Percentiles rank a stretch among this genome's conserved stretches.
phyloP scores from a whole-genome alignment of 176 grass and related monocot species.

The Musa acuminata region DNA sequence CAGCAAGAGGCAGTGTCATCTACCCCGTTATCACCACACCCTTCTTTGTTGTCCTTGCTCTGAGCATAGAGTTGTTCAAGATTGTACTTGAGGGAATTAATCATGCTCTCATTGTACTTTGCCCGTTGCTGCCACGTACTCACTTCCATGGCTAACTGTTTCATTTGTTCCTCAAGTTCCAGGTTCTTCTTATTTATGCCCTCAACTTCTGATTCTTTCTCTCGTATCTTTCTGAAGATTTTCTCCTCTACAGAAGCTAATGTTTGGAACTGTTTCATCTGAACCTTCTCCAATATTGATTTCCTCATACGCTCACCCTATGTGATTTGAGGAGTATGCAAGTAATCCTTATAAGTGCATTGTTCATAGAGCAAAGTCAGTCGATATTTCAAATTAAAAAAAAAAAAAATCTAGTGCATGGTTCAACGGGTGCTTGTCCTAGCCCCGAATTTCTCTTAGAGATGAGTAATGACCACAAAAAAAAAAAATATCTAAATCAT shows the following conservation, averaged over 20 bases:
- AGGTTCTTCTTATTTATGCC: slow-evolving; percentile 75
- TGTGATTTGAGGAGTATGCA: slow-evolving; percentile 15
- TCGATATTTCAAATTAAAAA: background rate
- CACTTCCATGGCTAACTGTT: slow-evolving; percentile 75
- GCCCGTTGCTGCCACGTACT: slow-evolving; percentile 89
- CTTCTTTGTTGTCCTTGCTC: slow-evolving; percentile 88
- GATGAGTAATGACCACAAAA: too few relatives aligned
- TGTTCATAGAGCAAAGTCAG: too few relatives aligned
- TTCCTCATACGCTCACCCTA: slow-evolving; percentile 87
- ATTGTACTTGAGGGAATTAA: slow-evolving; percentile 89
- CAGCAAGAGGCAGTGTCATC: slow-evolving; percentile 91
- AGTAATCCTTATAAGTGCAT: background rate
- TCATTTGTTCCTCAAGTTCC: slow-evolving; percentile 91
- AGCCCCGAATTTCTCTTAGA: too few relatives aligned
- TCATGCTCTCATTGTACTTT: slow-evolving; percentile 97
- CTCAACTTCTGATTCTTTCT: slow-evolving; percentile 82
- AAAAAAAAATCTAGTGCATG: background rate
- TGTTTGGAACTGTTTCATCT: slow-evolving; percentile 80
- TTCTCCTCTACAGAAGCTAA: slow-evolving; percentile 84
- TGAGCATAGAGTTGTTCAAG: slow-evolving; percentile 87
- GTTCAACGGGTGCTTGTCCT: too few relatives aligned
- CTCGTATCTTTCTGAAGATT: slow-evolving; percentile 68
- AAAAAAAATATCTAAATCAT: too few relatives aligned
- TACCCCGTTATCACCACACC: slow-evolving; percentile 92
- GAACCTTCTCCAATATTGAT: slow-evolving; percentile 90